Evolutionary conservation across 306 rosid species (phyloP), one percentile per base, ranked within the genome.

Genomic region (Astragalus membranaceus): DNA sequence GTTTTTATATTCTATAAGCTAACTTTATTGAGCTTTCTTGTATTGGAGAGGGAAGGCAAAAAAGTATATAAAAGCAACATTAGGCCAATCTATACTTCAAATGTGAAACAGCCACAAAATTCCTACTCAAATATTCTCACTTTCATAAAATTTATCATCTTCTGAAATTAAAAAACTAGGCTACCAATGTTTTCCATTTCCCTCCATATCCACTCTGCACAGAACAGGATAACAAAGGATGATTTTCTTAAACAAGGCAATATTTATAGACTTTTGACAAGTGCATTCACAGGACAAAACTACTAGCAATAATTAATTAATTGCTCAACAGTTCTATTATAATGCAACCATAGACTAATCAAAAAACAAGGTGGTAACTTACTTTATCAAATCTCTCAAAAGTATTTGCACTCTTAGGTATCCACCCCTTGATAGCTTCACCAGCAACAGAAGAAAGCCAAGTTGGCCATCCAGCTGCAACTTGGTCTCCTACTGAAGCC

Each of bases 381-480:
- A 88, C 98, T 64, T 93, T 88, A 56, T 87, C 42, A 26, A 88
- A 80, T 84, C 78, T 93, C 83, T 90, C 93, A 60, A 90, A 93
- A 59, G 87, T 84, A 59, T 81, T 87, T 2, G 98, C 98, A 23
- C 80, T 81, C 10, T 90, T 84, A 0, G 98, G 98, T 75, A 84
- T 65, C 98, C 98, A 93, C 64, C 97, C 98, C 12, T 76, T 68
- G 74, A 93, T 80, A 70, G 94, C 97, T 75, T 93, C 98, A 23
- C 88, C 83, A 0, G 98, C 98, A 52, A 85, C 96, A 10, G 91
- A 75, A 69, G 97, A 85, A 15, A 93, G 96, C 98, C 98, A 93
- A 43, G 68, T 78, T 12, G 98, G 98, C 98, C 98, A 93, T 69
- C 98, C 98, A 2, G 98, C 98, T 3, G 96, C 97, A 69, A 88